Percentiles rank a stretch among this genome's conserved stretches.
Evolutionary conservation across 495 filamentous ascomycete genomes (phyloP).

Genomic region (Tuber brumale): DNA sequence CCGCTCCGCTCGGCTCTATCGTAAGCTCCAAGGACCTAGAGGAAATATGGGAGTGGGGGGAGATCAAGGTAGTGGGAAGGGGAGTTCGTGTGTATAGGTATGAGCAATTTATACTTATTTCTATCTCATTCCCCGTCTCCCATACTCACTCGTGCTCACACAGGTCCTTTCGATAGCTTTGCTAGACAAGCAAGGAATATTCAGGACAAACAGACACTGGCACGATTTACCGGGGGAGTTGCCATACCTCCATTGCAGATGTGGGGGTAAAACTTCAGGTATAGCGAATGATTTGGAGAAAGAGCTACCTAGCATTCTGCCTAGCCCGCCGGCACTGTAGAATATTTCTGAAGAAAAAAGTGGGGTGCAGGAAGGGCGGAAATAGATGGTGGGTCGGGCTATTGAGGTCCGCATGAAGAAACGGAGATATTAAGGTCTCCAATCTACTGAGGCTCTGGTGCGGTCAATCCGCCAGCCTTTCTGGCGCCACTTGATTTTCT

Average conservation of each 20-base stretch:
- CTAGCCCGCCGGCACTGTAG: background rate
- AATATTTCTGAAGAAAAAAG: background rate
- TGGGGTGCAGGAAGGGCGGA: background rate
- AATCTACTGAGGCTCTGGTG: background rate
- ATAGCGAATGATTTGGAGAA: background rate
- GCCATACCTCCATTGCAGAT: background rate
- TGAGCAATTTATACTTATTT: constrained; percentile 1
- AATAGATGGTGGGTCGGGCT: background rate
- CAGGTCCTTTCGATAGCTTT: background rate
- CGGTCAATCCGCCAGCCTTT: background rate
- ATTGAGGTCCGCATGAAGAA: background rate
- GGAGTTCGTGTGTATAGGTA: background rate
- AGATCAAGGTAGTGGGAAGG: background rate
- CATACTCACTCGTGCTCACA: background rate
- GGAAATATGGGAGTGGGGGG: background rate
- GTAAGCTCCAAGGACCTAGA: background rate
- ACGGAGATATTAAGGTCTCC: background rate
- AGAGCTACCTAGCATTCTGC: background rate
- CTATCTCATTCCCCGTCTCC: background rate
- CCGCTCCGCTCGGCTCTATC: background rate
- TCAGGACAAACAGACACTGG: background rate
- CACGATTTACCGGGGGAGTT: background rate
- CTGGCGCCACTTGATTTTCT: background rate
- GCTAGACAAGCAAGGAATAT: background rate
- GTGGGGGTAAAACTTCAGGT: background rate